Evolutionary conservation across 208 protist species (phyloP).

Genomic region (Trypanosoma boissoni): DNA sequence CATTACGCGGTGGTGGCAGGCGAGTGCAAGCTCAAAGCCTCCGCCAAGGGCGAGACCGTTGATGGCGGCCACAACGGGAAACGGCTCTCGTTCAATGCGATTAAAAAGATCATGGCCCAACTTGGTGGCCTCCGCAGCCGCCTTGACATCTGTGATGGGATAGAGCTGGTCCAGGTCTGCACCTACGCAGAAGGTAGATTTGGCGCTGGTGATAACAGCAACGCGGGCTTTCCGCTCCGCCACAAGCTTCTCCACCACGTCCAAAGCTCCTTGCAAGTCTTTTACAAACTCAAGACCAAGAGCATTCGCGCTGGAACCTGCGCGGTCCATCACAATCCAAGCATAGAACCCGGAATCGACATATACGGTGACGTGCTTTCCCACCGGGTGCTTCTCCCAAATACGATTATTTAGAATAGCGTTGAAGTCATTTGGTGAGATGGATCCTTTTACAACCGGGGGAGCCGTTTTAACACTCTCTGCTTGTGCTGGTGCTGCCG

Average conservation of each 20-base stretch:
- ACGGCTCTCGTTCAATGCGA: slow-evolving; percentile 48
- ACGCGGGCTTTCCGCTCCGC: slow-evolving; percentile 48
- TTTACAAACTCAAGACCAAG: slow-evolving; percentile 62
- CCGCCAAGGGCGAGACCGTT: slow-evolving; percentile 93
- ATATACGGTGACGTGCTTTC: slow-evolving; percentile 72
- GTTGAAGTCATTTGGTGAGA: slow-evolving; percentile 36
- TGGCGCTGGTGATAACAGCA: slow-evolving; percentile 65
- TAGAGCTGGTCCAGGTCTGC: slow-evolving; percentile 82
- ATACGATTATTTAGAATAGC: slow-evolving; percentile 42
- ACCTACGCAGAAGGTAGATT: slow-evolving; percentile 80
- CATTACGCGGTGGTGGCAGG: slow-evolving; percentile 89
- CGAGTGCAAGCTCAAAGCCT: slow-evolving; percentile 93
- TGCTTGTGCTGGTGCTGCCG: slow-evolving; percentile 7
- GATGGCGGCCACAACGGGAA: slow-evolving; percentile 92
- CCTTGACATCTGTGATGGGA: slow-evolving; percentile 49
- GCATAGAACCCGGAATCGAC: slow-evolving; percentile 62
- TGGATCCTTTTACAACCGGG: neutral
- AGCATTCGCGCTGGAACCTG: slow-evolving; percentile 69
- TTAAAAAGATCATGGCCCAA: slow-evolving; percentile 65
- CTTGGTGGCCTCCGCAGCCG: slow-evolving; percentile 34
- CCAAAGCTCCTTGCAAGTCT: slow-evolving; percentile 46
- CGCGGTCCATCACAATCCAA: slow-evolving; percentile 85
- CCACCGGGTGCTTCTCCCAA: slow-evolving; percentile 46
- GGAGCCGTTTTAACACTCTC: neutral
- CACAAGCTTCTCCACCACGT: slow-evolving; percentile 64